phyloP scores from a whole-genome alignment of 352 stramenopile species.

The Ophiocytium majus region DNA sequence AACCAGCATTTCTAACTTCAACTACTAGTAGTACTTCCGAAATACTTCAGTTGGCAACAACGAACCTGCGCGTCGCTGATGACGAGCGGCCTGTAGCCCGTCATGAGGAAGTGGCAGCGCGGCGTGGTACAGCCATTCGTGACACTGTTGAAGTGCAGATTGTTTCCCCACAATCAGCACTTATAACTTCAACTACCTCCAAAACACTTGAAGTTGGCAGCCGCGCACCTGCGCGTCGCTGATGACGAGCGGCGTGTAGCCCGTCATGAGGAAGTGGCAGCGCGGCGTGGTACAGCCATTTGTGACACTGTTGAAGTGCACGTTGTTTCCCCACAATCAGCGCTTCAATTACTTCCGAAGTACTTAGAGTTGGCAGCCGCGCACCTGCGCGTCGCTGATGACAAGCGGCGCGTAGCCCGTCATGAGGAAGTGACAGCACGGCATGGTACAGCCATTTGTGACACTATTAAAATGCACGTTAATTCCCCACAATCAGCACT shows the following conservation, averaged over 20 bases:
- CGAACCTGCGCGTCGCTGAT: slow-evolving; percentile 77
- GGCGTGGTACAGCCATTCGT: slow-evolving; percentile 96
- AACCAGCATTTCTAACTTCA: too few species aligned
- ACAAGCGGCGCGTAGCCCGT: slow-evolving; percentile 98
- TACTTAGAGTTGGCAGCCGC: too few species aligned
- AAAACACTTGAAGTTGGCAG: too few species aligned
- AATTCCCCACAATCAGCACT: neutral
- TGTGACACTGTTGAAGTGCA: too few species aligned
- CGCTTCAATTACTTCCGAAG: neutral
- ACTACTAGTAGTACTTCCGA: too few species aligned
- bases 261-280: slow-evolving; percentile 99
- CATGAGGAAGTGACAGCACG: slow-evolving; percentile 99
- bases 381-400: slow-evolving; percentile 79
- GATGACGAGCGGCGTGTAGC: slow-evolving; percentile 97
- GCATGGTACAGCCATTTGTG: too few species aligned
- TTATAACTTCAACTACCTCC: too few species aligned
- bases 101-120: slow-evolving; percentile 99
- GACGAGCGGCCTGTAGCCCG: slow-evolving; percentile 96
- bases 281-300: slow-evolving; percentile 93
- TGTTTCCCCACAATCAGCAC: too few species aligned
- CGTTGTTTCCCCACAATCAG: neutral
- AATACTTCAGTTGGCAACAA: too few species aligned
- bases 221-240: slow-evolving; percentile 77
- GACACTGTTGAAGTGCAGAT: too few species aligned
- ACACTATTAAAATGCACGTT: too few species aligned